These are phyloP conservation scores for Cladosporium sp. DNA, from an alignment of 2,329 filamentous ascomycete species.

Conservation along the genomic window DNA sequence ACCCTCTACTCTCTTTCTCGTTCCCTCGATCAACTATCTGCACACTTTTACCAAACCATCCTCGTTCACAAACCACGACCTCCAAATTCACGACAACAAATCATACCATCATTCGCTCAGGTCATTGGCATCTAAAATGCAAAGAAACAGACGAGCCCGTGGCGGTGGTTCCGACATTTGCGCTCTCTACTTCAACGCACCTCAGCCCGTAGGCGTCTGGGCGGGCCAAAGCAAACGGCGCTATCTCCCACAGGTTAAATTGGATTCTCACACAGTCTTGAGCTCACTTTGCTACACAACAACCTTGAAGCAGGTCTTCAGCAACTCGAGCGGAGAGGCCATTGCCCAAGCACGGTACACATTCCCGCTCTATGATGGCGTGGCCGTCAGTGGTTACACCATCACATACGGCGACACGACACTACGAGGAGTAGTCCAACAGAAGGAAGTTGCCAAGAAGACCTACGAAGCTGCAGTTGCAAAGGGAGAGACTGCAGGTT, in stretches of 20 bases:
- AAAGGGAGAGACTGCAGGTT: slow-evolving; percentile 62
- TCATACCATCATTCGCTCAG: not conserved
- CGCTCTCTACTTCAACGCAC: slow-evolving; percentile 33
- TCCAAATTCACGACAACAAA: not conserved
- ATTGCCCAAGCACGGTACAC: slow-evolving; percentile 64
- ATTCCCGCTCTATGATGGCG: slow-evolving; percentile 73
- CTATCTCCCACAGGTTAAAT: slow-evolving; percentile 62
- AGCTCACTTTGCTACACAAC: slow-evolving; percentile 57
- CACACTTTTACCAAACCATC: not conserved
- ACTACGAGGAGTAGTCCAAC: slow-evolving; percentile 67
- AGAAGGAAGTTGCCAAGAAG: slow-evolving; percentile 62
- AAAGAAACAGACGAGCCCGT: not conserved
- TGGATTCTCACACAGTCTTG: slow-evolving; percentile 63
- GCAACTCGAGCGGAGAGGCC: slow-evolving; percentile 54
- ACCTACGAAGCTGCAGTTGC: slow-evolving; percentile 62
- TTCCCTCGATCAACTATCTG: not conserved
- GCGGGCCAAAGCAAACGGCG: slow-evolving; percentile 22
- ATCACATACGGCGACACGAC: slow-evolving; percentile 64
- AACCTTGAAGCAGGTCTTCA: slow-evolving; percentile 61
- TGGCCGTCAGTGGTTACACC: slow-evolving; percentile 68
- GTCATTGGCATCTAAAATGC: not conserved
- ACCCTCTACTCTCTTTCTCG: not conserved
- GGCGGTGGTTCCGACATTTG: slow-evolving; percentile 26
- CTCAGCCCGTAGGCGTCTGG: not conserved
- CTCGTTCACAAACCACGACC: not conserved